Base-by-base conservation (phyloP, 305 asterid species). In the Fraxinus velutina region DNA sequence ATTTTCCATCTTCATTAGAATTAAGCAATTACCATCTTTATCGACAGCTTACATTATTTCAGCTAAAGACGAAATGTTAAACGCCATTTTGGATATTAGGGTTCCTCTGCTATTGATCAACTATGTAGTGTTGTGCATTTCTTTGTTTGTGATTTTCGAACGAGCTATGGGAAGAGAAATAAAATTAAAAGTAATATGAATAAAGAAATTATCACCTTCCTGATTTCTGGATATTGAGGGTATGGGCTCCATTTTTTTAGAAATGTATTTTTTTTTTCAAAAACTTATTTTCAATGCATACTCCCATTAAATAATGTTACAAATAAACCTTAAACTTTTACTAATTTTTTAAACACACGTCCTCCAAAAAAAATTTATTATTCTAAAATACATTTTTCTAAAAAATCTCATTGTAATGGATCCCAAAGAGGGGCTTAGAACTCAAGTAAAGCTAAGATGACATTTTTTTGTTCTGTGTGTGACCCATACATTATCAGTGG, bases 71-170 rank as follows among this genome's bases (percentile, higher is more conserved):
- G 10, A 17, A 76, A 7, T 62, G 60, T 71, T 55, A 37, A 68
- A 5, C 79, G 33, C 42, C 75, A 37, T 78, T 71, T 81, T 66
- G 74, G 85, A 70, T 77, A 80, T 77, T 79, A 79, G 80, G 87
- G 85, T 77, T 22, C 73, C 42, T 34, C 29, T 81, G 75, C 33
- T 73, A 9, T 57, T 36, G 66, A 76, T n/a, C 57, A 52, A 52
- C 24, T n/a, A 52, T 52, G 2, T n/a, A 50, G 62, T 50, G 62
- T 5, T 15, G 62, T 15, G 62, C 62, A 15, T n/a, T 15, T 50
- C 22, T 50, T 50, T 52, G 9, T 66, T 39, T 9, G 47, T 80
- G 64, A 77, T 68, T 78, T 19, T 27, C 36, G 44, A 68, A 50
- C 5, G 22, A 52, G n/a, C 22, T 44, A 32, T 73, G 21, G 36